Evolutionary conservation across 208 protist species (phyloP), one percentile per base, ranked within the genome.

Genomic region (Acanthamoeba lenticulata): DNA sequence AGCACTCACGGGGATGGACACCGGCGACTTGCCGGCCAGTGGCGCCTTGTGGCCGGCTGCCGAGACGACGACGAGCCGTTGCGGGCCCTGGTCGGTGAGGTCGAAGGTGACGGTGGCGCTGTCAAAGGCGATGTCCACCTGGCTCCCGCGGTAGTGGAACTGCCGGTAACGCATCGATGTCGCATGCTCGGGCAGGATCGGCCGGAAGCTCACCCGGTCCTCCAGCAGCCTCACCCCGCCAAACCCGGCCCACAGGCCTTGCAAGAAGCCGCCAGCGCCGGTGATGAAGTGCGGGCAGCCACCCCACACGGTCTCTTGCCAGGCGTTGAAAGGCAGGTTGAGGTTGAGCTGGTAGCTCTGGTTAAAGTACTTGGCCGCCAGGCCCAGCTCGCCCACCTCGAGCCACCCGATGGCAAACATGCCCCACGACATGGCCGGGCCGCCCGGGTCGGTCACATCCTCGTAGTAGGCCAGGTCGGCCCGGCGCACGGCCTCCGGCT

Each of bases 241-340:
- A 40, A 47, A 95, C 24, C 94, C 94, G n/a, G 69, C 69, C 38
- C 57, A 36, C 60, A 95, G 34, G 36, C 47, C 69, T 45, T 95
- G 94, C 40, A 95, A 40, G 67, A 95, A 94, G 34, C 91, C 94
- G 34, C 94, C 94, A 15, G 77, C 77, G 29, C 91, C 94, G 85
- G 94, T 95, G 36, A 94, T 88, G 49, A 95, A 95, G 42, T 95
- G 67, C 13, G 72, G 47, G 32, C 55, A 42, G n/a, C 94, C 94
- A 4, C 55, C 92, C 44, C 34, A 47, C 29, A 81, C 15, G 38
- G 88, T 94, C 55, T 94, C 94, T 55, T 65, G 40, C 74, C 74
- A 88, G 21, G 94, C 85, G 57, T 86, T 72, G 81, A 89, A 95
- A 7, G 94, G 94, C 36, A 57, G 29, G 27, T 95, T 74, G 49